A percentile compares a stretch with the other conserved stretches of the same genome.
phyloP scores from a whole-genome alignment of 768 basidiomycete species.

The Suillus cothurnatus region DNA sequence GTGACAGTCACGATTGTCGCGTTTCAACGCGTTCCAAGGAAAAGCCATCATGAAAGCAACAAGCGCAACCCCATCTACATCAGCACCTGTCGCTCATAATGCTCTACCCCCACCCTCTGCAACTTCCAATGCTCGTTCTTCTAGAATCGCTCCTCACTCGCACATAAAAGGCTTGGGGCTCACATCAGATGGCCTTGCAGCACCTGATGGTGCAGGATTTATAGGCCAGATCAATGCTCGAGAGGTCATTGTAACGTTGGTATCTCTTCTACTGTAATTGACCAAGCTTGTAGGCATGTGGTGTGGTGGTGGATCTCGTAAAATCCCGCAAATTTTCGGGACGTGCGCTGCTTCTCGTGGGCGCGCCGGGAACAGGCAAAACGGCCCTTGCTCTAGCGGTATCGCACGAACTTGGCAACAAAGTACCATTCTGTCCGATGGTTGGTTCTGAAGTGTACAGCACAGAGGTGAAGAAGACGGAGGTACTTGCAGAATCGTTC shows the following conservation, averaged over 20 bases:
- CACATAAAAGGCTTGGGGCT: constrained; percentile 97
- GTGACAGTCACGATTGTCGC: constrained; percentile 8
- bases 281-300: constrained; percentile 68
- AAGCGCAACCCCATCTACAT: constrained; percentile 47
- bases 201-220: constrained; percentile 78
- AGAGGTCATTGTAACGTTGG: constrained; percentile 55
- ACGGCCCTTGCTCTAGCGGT: constrained; percentile 96
- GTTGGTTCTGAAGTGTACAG: constrained; percentile 97
- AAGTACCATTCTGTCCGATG: constrained; percentile 99
- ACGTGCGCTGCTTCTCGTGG: constrained; percentile 87
- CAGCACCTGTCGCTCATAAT: constrained; percentile 68
- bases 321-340: constrained; percentile 94
- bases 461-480: constrained; percentile 98
- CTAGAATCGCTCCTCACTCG: constrained; percentile 88
- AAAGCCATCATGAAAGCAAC: constrained; percentile 37
- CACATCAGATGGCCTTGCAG: constrained; percentile 79
- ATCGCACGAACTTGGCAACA: constrained; percentile 90
- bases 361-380: constrained; percentile 97
- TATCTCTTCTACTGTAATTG: not conserved
- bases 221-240: constrained; percentile 89
- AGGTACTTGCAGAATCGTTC: constrained; percentile 94
- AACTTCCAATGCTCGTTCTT: constrained; percentile 63
- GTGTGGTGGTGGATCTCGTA: constrained; percentile 86
- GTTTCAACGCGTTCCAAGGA: not conserved
- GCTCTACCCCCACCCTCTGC: constrained; percentile 71